Conservation (phyloP, 2,329 filamentous ascomycete genomes). For the Colletotrichum lupini region DNA sequence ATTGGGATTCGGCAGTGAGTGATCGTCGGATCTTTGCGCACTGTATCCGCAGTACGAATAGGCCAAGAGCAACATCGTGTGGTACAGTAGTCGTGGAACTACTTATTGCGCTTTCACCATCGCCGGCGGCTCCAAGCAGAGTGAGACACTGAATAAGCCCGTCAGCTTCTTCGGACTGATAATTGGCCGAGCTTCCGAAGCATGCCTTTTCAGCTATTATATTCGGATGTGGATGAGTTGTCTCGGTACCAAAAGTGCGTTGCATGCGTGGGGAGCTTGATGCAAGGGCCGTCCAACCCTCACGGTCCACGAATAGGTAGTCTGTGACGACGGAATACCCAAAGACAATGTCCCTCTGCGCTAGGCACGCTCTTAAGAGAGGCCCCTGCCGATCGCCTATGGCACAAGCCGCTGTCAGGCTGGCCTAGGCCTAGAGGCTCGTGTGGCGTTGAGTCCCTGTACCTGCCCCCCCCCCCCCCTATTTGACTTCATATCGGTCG, state of each 20-base stretch:
- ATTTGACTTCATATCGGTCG: not conserved
- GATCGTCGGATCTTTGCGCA: constrained; percentile 8
- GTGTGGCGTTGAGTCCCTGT: not conserved
- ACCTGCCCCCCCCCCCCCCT: not conserved
- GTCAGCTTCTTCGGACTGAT: not conserved
- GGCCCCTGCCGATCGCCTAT: constrained; percentile 14
- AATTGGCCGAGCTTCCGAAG: not conserved
- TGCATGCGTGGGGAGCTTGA: not conserved
- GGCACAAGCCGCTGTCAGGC: constrained; percentile 18
- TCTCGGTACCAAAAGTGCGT: not conserved
- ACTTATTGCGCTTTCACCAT: not conserved
- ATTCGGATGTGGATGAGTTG: not conserved
- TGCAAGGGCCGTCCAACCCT: not conserved
- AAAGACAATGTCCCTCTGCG: not conserved
- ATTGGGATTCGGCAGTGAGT: constrained; percentile 22
- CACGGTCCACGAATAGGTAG: not conserved
- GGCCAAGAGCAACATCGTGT: not conserved
- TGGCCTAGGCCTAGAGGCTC: not conserved
- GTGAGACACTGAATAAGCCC: constrained; percentile 11
- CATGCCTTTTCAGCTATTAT: not conserved
- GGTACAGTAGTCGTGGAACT: not conserved
- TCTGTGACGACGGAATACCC: not conserved
- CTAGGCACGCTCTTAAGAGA: constrained; percentile 2
- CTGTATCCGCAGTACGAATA: not conserved
- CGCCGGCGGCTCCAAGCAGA: not conserved